These are phyloP conservation scores for Gymnopus androsaceus DNA, from an alignment of 1,284 basidiomycete genomes.

Conservation along the genomic window DNA sequence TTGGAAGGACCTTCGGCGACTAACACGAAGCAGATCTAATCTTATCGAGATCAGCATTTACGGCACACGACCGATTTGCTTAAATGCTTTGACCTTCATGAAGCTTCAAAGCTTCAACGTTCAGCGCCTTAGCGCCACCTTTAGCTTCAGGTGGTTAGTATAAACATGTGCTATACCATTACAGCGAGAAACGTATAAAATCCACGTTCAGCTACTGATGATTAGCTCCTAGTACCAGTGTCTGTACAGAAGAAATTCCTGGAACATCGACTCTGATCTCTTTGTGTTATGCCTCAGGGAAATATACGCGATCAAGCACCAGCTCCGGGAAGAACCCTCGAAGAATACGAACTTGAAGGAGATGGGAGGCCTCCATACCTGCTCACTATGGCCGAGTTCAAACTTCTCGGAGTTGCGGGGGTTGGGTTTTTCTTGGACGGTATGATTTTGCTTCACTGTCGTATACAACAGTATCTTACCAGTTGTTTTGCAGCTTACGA, in stretches of 20 bases:
- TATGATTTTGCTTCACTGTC: constrained; percentile 28
- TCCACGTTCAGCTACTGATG: not conserved
- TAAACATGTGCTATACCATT: not conserved
- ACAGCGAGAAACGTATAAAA: not conserved
- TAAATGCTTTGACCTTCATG: not conserved
- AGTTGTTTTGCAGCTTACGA: constrained; percentile 70
- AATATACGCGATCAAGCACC: not conserved
- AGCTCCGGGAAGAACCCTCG: constrained; percentile 27
- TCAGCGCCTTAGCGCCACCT: not conserved
- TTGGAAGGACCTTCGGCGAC: too few relatives aligned
- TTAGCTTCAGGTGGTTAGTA: not conserved
- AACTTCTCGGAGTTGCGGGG: constrained; percentile 24
- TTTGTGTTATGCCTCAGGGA: not conserved
- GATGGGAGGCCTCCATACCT: constrained; percentile 43
- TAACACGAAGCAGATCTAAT: not conserved
- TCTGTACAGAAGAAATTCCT: not conserved
- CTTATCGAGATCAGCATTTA: not conserved
- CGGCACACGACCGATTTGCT: not conserved
- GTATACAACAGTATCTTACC: constrained; percentile 38
- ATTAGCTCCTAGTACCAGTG: not conserved
- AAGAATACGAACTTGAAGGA: constrained; percentile 52
- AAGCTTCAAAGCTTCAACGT: not conserved
- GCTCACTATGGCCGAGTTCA: constrained; percentile 51
- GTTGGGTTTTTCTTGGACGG: constrained; percentile 74
- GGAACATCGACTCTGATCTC: not conserved